These are phyloP conservation scores for Conringia planisiliqua DNA, from an alignment of 345 rosid genomes.

Conservation along the genomic window DNA sequence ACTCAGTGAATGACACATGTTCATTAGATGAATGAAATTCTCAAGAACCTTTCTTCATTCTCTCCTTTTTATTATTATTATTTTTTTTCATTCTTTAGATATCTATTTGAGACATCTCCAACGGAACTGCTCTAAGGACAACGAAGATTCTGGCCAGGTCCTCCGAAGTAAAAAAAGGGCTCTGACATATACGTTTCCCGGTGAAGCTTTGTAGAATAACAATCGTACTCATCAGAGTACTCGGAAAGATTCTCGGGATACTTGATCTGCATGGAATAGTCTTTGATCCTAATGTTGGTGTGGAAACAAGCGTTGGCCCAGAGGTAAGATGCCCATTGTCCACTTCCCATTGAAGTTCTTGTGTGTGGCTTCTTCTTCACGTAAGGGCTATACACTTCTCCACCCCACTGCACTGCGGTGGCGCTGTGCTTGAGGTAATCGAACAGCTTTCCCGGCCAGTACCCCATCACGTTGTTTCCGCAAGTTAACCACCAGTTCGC, in stretches of 20 bases:
- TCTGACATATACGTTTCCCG: constrained; percentile 14
- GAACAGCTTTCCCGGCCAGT: constrained; percentile 46
- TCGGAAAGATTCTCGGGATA: constrained; percentile 36
- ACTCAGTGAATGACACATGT: no score
- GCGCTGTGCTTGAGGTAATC: constrained; percentile 31
- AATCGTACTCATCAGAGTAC: constrained; percentile 25
- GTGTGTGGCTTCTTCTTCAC: constrained; percentile 50
- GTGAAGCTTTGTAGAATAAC: constrained; percentile 34
- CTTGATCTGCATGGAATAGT: constrained; percentile 35
- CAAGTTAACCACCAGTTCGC: constrained; percentile 51
- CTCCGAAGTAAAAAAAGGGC: constrained; percentile 47
- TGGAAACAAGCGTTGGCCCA: constrained; percentile 31
- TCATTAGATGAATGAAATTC: no score
- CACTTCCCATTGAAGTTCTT: constrained; percentile 55
- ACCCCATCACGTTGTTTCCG: constrained; percentile 21
- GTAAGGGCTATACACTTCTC: constrained; percentile 47
- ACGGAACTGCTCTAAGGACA: no score
- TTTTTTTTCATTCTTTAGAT: no score
- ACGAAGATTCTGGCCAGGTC: constrained; percentile 37
- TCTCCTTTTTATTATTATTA: no score
- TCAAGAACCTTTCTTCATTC: no score
- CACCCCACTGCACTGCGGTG: constrained; percentile 53
- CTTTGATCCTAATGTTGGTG: constrained; percentile 37
- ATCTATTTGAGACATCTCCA: no score
- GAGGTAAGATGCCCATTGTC: constrained; percentile 17